A percentile compares a stretch with the other conserved stretches of the same genome.
Evolutionary conservation across 2,329 filamentous ascomycete species (phyloP).

Genomic region (Neofusicoccum sp.): DNA sequence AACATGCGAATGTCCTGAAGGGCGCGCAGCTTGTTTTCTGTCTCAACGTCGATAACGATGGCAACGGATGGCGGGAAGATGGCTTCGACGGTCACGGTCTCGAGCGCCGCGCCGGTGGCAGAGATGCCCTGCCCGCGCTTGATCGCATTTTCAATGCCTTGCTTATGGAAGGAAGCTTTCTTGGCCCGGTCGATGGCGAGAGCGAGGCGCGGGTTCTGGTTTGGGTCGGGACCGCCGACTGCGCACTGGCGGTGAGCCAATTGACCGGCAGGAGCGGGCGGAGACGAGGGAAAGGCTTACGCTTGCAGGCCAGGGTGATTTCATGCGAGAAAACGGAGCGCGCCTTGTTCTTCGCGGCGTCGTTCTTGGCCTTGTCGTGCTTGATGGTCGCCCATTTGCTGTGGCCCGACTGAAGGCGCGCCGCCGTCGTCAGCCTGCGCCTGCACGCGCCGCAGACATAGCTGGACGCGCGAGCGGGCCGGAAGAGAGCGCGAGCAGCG

Average conservation of each 20-base stretch:
- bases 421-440: slow-evolving; percentile 44
- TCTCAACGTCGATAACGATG: slow-evolving; percentile 81
- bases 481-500: background rate
- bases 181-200: slow-evolving; percentile 75
- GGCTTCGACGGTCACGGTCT: slow-evolving; percentile 75
- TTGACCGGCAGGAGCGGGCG: background rate
- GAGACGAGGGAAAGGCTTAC: slow-evolving; percentile 48
- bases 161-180: slow-evolving; percentile 83
- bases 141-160: slow-evolving; percentile 80
- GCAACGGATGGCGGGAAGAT: slow-evolving; percentile 75
- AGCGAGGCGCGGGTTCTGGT: slow-evolving; percentile 75
- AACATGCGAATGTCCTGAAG: slow-evolving; percentile 72
- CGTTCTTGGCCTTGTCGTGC: slow-evolving; percentile 88
- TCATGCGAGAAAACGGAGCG: slow-evolving; percentile 70
- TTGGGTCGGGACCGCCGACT: slow-evolving; percentile 77
- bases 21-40: slow-evolving; percentile 75
- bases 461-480: background rate
- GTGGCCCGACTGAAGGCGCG: slow-evolving; percentile 63
- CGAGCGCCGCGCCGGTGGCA: slow-evolving; percentile 72
- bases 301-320: slow-evolving; percentile 74
- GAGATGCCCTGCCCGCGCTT: slow-evolving; percentile 87
- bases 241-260: background rate
- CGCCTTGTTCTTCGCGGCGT: slow-evolving; percentile 74
- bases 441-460: slow-evolving; percentile 16
- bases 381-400: slow-evolving; percentile 96